Base-by-base conservation (phyloP, 495 filamentous ascomycete species). In the Chaetomium fimeti region DNA sequence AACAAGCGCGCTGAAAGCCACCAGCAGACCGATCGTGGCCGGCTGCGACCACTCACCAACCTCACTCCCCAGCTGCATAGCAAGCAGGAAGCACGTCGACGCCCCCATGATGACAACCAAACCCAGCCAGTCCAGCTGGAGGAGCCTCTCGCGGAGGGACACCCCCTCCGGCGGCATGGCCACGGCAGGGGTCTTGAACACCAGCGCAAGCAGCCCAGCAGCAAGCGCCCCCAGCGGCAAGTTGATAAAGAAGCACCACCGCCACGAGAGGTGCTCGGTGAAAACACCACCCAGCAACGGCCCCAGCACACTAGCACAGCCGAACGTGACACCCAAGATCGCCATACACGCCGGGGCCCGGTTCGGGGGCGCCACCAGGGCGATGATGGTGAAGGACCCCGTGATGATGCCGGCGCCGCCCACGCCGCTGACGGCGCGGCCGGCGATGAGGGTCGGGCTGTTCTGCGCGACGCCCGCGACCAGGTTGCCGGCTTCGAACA, bases 331-430 rank as follows among this genome's bases (percentile, higher is more conserved):
- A 11, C 63, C 6, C 27, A 69, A 43, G 4, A 69, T 32, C 24
- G 52, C 69, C 27, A 74, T 68, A 57, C 76, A 87, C 83, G 65
- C 15, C 1, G 43, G 84, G 80, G 66, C 86, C 66, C 90, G 86
- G 84, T 77, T 69, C 51, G 75, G 76, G 72, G 89, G 81, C 57
- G 86, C 85, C 73, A 89, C 88, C 43, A 92, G 67, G 79, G 95
- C 91, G 3, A 84, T 85, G 43, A 71, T 88, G 47, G 74, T 69
- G 42, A 94, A 91, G 67, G 93, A 59, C 27, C 88, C 85, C 61
- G 91, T 74, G 11, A 89, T 84, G 58, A 93, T 82, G 2, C 91
- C 91, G 60, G 91, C 91, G 38, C 85, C 86, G 13, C 91, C 92
- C 25, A 86, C 75, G 63, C 92, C 92, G 71, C 93, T 90, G 45